Conservation (phyloP, 257 asterid genomes). For the Solanum verrucosum region DNA sequence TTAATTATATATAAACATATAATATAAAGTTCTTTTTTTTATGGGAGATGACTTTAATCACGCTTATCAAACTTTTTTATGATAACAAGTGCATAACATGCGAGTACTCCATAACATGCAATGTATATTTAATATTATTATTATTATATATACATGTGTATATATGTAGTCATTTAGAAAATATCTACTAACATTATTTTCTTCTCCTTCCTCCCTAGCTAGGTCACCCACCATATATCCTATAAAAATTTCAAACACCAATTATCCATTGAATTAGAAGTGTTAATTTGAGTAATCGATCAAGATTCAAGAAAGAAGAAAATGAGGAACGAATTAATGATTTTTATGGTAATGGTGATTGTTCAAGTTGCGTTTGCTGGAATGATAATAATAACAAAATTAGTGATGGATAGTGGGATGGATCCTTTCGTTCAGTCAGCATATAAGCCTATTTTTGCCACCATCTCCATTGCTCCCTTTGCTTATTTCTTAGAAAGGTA, state of each 20-base stretch:
- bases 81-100: background rate
- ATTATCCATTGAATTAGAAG: background rate
- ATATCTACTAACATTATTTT: background rate
- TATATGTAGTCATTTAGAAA: background rate
- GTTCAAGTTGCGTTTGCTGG: constrained; percentile 82
- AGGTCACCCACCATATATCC: background rate
- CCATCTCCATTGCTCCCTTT: constrained; percentile 46
- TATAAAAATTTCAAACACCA: background rate
- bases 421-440: constrained; percentile 79
- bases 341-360: constrained; percentile 45
- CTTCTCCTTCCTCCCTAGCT: background rate
- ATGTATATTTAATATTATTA: background rate
- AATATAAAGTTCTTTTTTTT: background rate
- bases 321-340: constrained; percentile 32
- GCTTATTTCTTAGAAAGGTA: constrained; percentile 81
- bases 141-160: background rate
- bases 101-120: background rate
- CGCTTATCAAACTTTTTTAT: background rate
- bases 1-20: background rate
- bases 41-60: background rate
- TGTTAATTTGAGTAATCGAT: background rate
- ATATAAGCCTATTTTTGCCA: constrained; percentile 66
- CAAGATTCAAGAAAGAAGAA: background rate
- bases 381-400: constrained; percentile 64
- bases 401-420: constrained; percentile 90